Base-by-base conservation (phyloP, 805 yeast species). In the Barnettozyma pratensis region DNA sequence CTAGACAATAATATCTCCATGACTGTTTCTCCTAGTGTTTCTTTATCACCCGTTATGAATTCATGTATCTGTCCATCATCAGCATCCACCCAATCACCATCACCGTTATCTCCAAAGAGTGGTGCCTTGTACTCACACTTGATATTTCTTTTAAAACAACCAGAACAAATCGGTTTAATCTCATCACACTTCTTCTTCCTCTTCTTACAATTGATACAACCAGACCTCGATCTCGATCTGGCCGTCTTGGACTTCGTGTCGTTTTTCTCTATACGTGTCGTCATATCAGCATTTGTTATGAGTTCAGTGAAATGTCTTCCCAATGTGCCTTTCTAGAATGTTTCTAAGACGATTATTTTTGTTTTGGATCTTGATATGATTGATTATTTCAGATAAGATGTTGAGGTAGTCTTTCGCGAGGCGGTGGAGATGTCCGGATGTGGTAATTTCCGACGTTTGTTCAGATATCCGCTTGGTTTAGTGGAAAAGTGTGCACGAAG, bases 111-210 rank as follows among this genome's bases (percentile, higher is more conserved):
- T 19, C 19, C 19, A 19, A 19, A 19, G 19, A 19, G 19, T 49
- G 4, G 48, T 8, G 47, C 39, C 28, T 37, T 45, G 42, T 57
- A 58, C 30, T 56, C 50, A 53, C 76, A 72, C 34, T 51, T 57
- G 3, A 60, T 38, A 10, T 57, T 55, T 43, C 63, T 60, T 47
- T 62, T 65, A 35, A 50, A 38, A 46, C 81, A 76, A n/a, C 67
- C 57, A 1, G 75, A 71, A 55, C 81, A 76, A 4, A 66, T 61
- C 1, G 81, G 81, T 47, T 66, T 69, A 7, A 54, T 56, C 54
- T 76, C 76, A 58, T 76, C 79, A 59, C 81, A 76, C 48, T 75
- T 75, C 58, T 75, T 76, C 65, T 74, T 76, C 54, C 72, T 64
- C 50, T 60, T 63, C 44, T 74, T 64, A 54, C 80, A 75, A 45